Evolutionary conservation across 2,329 filamentous ascomycete species (phyloP).

Genomic region (Fusarium algeriense): DNA sequence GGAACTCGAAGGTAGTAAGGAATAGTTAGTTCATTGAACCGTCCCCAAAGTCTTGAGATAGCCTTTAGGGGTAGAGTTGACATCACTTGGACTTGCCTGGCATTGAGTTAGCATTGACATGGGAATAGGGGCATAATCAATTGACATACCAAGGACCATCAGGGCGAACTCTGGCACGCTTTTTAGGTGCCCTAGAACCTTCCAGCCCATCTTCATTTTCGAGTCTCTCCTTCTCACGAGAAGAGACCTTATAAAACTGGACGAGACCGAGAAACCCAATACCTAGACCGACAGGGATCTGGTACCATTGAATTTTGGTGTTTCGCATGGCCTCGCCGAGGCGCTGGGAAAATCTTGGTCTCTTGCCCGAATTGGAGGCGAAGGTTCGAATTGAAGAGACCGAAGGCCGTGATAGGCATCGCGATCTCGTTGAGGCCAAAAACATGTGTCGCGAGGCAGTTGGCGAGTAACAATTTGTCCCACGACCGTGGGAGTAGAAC

Average conservation of each 20-base stretch:
- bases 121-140: slow-evolving; percentile 24
- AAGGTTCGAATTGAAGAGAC: slow-evolving; percentile 48
- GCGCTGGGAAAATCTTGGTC: slow-evolving; percentile 64
- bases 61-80: slow-evolving; percentile 92
- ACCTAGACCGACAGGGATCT: slow-evolving; percentile 87
- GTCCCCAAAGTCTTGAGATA: slow-evolving; percentile 88
- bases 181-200: slow-evolving; percentile 60
- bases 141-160: slow-evolving; percentile 81
- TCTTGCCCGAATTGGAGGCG: slow-evolving; percentile 56
- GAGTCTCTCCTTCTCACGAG: slow-evolving; percentile 64
- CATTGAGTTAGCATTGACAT: slow-evolving; percentile 28
- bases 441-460: slow-evolving; percentile 41
- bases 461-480: slow-evolving; percentile 44
- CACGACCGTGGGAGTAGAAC: slow-evolving; percentile 46
- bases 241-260: slow-evolving; percentile 83
- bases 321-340: slow-evolving; percentile 63
- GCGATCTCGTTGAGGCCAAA: slow-evolving; percentile 42
- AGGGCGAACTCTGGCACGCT: slow-evolving; percentile 74
- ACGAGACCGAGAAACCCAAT: slow-evolving; percentile 85
- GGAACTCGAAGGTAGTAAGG: slow-evolving; percentile 89
- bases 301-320: slow-evolving; percentile 83
- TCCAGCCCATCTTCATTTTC: slow-evolving; percentile 60
- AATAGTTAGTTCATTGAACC: slow-evolving; percentile 89
- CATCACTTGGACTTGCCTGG: slow-evolving; percentile 91
- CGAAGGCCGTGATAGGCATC: slow-evolving; percentile 43